Evolutionary conservation across 495 filamentous ascomycete genomes (phyloP).

Genomic region (Articulospora tetracladia): DNA sequence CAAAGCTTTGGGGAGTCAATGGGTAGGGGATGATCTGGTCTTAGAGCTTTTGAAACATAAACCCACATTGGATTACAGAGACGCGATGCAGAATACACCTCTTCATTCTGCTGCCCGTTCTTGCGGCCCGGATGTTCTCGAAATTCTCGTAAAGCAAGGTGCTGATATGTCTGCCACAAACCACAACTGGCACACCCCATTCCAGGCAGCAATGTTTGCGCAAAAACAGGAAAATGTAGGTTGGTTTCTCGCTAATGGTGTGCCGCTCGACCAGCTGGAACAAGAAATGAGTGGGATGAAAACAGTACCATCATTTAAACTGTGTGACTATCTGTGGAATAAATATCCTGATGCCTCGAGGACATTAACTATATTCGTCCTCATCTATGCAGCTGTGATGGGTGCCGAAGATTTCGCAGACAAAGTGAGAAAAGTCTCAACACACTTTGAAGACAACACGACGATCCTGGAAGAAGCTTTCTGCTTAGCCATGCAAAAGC

Average conservation of each 20-base stretch:
- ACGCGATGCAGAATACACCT: background rate
- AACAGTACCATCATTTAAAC: background rate
- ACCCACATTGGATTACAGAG: background rate
- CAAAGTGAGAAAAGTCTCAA: background rate
- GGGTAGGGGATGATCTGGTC: background rate
- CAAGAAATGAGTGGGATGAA: background rate
- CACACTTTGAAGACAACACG: conserved; percentile 1
- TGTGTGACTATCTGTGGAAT: background rate
- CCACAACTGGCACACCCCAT: background rate
- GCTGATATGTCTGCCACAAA: background rate
- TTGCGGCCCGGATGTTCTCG: background rate
- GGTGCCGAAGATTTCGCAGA: background rate
- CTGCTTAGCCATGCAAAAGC: conserved; percentile 4
- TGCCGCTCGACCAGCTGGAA: background rate
- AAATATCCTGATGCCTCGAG: conserved; percentile 1
- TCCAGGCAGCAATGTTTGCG: background rate
- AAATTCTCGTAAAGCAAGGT: background rate
- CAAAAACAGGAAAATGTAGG: background rate
- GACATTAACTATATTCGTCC: background rate
- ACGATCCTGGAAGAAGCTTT: conserved; percentile 9
- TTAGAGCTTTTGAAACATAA: background rate
- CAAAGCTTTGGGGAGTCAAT: background rate
- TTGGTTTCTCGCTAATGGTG: conserved; percentile 3
- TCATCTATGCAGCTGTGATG: background rate
- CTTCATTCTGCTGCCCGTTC: background rate